Evolutionary conservation across 2,329 filamentous ascomycete genomes (phyloP).

Genomic region (Leptographium wingfieldii): DNA sequence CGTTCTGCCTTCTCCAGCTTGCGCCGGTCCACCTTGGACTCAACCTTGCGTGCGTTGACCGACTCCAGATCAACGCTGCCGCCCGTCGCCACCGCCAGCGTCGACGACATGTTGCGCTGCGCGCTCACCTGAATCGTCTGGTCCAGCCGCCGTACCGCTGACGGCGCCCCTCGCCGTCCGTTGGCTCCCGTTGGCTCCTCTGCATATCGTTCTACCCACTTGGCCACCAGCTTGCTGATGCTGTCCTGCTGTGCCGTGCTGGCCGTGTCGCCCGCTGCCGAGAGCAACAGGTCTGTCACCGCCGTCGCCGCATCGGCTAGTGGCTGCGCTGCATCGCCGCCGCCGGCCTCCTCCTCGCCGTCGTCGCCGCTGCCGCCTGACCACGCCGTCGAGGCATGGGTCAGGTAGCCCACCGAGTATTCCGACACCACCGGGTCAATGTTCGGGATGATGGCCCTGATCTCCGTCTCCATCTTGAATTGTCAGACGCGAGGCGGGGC

Average conservation of each 20-base stretch:
- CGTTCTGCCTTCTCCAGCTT: conserved; percentile 97
- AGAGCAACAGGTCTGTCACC: conserved; percentile 80
- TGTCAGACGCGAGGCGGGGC: background rate
- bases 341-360: background rate
- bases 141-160: conserved; percentile 68
- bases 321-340: conserved; percentile 40
- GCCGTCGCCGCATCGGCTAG: conserved; percentile 72
- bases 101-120: conserved; percentile 92
- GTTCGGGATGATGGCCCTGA: conserved; percentile 69
- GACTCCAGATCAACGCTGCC: conserved; percentile 86
- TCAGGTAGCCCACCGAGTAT: conserved; percentile 89
- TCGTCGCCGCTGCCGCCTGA: conserved; percentile 49
- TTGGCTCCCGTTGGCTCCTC: conserved; percentile 38
- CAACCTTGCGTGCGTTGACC: conserved; percentile 82
- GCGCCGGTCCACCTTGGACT: conserved; percentile 95
- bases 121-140: conserved; percentile 91
- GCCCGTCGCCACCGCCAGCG: conserved; percentile 64
- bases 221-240: conserved; percentile 73
- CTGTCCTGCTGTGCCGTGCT: conserved; percentile 59
- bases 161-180: conserved; percentile 57
- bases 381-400: conserved; percentile 80
- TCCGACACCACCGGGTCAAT: conserved; percentile 83
- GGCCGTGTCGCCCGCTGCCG: conserved; percentile 69
- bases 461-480: conserved; percentile 66
- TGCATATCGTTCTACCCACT: conserved; percentile 76